phyloP scores from a whole-genome alignment of 306 rosid genomes.

The Pterocarpus macrocarpus region DNA sequence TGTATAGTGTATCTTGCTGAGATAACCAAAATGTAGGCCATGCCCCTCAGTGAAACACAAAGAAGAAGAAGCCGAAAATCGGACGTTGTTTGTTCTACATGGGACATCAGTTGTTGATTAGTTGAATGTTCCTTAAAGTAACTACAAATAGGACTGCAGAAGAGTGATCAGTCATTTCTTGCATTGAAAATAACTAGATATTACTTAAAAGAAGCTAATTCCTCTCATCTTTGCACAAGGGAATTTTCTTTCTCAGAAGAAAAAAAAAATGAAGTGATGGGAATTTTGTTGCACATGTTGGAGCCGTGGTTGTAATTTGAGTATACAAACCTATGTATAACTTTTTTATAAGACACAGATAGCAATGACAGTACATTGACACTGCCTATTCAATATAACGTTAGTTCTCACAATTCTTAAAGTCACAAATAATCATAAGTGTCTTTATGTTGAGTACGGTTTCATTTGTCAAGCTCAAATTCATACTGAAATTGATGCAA shows the following conservation, averaged over 20 bases:
- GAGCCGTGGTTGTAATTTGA: too few relatives aligned
- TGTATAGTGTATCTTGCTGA: background rate
- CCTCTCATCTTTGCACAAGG: background rate
- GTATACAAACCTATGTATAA: too few relatives aligned
- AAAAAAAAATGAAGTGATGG: too few relatives aligned
- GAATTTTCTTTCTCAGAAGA: too few relatives aligned
- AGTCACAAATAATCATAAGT: background rate
- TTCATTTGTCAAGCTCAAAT: background rate
- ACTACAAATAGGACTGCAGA: constrained; percentile 32
- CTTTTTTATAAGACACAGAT: too few relatives aligned
- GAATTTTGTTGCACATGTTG: background rate
- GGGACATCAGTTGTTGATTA: constrained; percentile 44
- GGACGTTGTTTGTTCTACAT: constrained; percentile 47
- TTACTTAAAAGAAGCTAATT: background rate
- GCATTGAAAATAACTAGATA: background rate
- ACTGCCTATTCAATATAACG: background rate
- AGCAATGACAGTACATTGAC: too few relatives aligned
- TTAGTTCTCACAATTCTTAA: background rate
- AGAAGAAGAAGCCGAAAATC: background rate
- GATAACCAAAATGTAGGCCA: constrained; percentile 45
- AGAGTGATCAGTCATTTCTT: constrained; percentile 28
- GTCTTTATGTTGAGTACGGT: background rate
- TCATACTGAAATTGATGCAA: background rate
- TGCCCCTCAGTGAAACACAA: constrained; percentile 25
- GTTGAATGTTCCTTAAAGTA: constrained; percentile 47